Evolutionary conservation across 306 rosid species (phyloP).

Genomic region (Rosa persica): DNA sequence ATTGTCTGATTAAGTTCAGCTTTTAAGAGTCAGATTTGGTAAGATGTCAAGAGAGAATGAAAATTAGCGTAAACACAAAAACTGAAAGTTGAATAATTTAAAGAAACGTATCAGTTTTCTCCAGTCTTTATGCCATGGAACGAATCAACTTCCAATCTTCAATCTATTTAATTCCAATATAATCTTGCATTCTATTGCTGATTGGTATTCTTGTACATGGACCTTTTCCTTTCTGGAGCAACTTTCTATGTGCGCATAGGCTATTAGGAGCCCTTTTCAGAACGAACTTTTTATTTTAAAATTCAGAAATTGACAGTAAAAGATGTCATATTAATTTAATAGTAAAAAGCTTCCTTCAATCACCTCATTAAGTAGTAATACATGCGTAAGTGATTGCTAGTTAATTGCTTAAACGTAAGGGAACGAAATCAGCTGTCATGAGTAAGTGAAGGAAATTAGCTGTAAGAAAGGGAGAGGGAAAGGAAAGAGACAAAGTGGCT

Average conservation of each 20-base stretch:
- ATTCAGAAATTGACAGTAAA: neutral
- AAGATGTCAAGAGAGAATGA: conserved; percentile 5
- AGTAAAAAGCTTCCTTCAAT: neutral
- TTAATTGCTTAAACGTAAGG: neutral
- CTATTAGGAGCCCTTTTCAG: neutral
- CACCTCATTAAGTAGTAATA: too few relatives aligned
- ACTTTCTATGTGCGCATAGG: neutral
- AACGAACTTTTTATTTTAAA: neutral
- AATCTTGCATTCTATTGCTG: neutral
- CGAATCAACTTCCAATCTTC: neutral
- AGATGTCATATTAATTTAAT: neutral
- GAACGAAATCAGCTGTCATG: too few relatives aligned
- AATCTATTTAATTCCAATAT: neutral
- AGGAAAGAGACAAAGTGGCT: too few relatives aligned
- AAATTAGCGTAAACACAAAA: conserved; percentile 12
- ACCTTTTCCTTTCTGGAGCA: neutral
- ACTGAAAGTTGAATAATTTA: neutral
- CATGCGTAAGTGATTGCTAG: neutral
- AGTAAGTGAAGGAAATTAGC: too few relatives aligned
- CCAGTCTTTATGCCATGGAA: neutral
- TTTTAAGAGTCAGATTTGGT: conserved; percentile 28
- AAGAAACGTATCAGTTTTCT: conserved; percentile 9
- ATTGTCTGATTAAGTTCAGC: conserved; percentile 16
- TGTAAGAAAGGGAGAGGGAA: too few relatives aligned
- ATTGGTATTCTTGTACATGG: neutral